Percentiles rank a stretch among this genome's conserved stretches.
These are phyloP conservation scores for Ceratocystis harringtonii DNA, from an alignment of 2,329 filamentous ascomycete genomes.

Conservation along the genomic window DNA sequence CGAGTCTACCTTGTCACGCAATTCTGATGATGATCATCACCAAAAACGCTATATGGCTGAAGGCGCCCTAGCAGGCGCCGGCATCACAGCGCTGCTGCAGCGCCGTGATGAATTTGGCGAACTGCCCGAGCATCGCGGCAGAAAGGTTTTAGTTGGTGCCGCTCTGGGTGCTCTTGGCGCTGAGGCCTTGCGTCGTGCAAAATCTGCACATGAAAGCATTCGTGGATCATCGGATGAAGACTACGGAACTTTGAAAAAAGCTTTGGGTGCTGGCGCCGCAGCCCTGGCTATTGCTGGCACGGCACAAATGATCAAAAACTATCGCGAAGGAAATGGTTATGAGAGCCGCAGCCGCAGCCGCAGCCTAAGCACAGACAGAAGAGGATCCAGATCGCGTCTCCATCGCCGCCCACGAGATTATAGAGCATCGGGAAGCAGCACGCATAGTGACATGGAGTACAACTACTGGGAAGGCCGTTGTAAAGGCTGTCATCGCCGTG, in stretches of 20 bases:
- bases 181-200: conserved; percentile 43
- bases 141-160: conserved; percentile 45
- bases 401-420: not conserved
- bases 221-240: conserved; percentile 27
- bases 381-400: not conserved
- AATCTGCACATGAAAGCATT: conserved; percentile 35
- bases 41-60: conserved; percentile 47
- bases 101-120: conserved; percentile 38
- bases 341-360: conserved; percentile 35
- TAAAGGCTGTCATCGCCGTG: not conserved
- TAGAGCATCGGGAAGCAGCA: not conserved
- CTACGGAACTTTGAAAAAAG: conserved; percentile 41
- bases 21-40: conserved; percentile 26
- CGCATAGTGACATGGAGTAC: not conserved
- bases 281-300: conserved; percentile 50
- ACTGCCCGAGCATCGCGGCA: conserved; percentile 36
- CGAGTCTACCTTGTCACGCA: conserved; percentile 22
- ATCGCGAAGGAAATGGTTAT: conserved; percentile 46
- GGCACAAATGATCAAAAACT: conserved; percentile 47
- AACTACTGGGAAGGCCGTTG: not conserved
- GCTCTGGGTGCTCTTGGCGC: conserved; percentile 48
- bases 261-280: conserved; percentile 46
- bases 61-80: conserved; percentile 49
- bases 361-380: conserved; percentile 34
- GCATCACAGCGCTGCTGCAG: conserved; percentile 42